Evolutionary conservation across 2,329 filamentous ascomycete species (phyloP).

Genomic region (Aspergillus spinulosporus): DNA sequence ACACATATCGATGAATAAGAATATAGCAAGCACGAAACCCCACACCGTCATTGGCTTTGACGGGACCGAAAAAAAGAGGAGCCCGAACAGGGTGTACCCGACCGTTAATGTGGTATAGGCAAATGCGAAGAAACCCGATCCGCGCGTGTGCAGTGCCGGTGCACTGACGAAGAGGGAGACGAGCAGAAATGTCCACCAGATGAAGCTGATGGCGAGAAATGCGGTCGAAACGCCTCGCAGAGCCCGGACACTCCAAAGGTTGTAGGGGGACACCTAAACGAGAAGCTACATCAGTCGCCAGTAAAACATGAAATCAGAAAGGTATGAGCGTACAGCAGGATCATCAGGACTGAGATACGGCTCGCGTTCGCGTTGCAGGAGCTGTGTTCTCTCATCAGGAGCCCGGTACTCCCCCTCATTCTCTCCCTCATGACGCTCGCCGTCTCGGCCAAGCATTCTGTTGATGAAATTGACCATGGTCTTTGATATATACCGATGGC

Average conservation of each 20-base stretch:
- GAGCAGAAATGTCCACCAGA: slow-evolving; percentile 94
- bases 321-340: slow-evolving; percentile 63
- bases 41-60: slow-evolving; percentile 76
- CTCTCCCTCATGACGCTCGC: slow-evolving; percentile 22
- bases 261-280: slow-evolving; percentile 76
- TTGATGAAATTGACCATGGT: slow-evolving; percentile 58
- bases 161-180: slow-evolving; percentile 88
- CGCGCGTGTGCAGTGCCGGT: slow-evolving; percentile 78
- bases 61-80: slow-evolving; percentile 86
- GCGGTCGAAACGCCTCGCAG: slow-evolving; percentile 75
- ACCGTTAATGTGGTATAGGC: slow-evolving; percentile 77
- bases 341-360: slow-evolving; percentile 75
- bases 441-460: slow-evolving; percentile 34
- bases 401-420: slow-evolving; percentile 39
- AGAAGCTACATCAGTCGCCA: not conserved
- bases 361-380: slow-evolving; percentile 66
- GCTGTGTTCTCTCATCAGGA: slow-evolving; percentile 62
- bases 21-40: slow-evolving; percentile 64
- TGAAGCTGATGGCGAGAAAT: slow-evolving; percentile 71
- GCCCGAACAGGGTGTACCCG: slow-evolving; percentile 70
- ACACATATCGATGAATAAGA: slow-evolving; percentile 74
- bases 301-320: not conserved
- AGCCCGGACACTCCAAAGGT: slow-evolving; percentile 85
- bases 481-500: not conserved
- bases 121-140: slow-evolving; percentile 91